Evolutionary conservation across 176 grass and related monocot species (phyloP), one percentile per base, ranked within the genome.

Genomic region (Bolboschoenus planiculmis): DNA sequence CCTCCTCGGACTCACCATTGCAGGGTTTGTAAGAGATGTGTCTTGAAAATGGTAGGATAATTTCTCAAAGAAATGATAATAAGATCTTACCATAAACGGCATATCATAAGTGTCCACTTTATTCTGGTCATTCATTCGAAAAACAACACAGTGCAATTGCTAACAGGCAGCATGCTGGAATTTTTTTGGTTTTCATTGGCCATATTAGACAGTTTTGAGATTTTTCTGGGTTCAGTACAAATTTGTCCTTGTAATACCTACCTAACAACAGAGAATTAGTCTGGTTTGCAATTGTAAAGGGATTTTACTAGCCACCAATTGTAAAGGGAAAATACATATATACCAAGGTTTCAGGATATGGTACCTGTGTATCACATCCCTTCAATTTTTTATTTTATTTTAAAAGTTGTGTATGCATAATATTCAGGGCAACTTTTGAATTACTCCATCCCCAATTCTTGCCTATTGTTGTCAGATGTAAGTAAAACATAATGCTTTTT

Each of bases 11-110:
- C 92, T 56, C 96, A 95, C 80, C 92, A 95, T 55, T 99, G 96
- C 58, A 90, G 87, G 78, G 87, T 93, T 59, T 93, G 96, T 89
- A 93, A 93, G 87, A 93, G 91, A 83, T 99, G 93, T 80, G 87
- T 99, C 61, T 84, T 99, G 42, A 95, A 99, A 91, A 95, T 99
- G 96, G 96, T 95, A 95, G 26, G 7, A 31, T 77, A 31, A 77
- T 51, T 76, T 33, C 11, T 53, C 15, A 20, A 50, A 33, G 5
- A 24, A 74, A 74, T 74, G 21, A 27, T 74, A 27, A 16, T 47
- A 47, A 67, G 16, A 39, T 67, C 2, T 67, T 37, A 67, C 9
- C 56, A 65, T 65, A 13, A 34, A 16, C 30, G 16, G 61, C 61
- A 18, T 35, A 35, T 35, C 30, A 65, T 65, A 65, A 65, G 21